Evolutionary conservation across 2,329 filamentous ascomycete species (phyloP), one percentile per base, ranked within the genome.

Genomic region (Ascomycota sp.): DNA sequence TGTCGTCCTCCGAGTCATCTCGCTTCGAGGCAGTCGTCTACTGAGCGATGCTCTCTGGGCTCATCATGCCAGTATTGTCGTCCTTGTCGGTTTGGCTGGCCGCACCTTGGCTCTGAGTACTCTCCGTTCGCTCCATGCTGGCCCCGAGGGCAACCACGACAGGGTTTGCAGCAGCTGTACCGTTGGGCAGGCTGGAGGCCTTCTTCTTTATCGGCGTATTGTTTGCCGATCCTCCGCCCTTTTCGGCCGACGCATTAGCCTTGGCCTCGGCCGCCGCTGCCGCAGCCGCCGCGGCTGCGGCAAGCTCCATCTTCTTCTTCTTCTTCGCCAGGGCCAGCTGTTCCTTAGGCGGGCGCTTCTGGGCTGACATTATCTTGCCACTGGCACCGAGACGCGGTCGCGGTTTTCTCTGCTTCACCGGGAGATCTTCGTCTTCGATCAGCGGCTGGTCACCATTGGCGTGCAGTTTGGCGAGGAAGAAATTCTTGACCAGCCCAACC

Each of bases 361-460:
- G 72, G 26, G 81, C 80, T 34, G 74, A 78, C 9, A 77, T 76
- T 43, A 92, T 92, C 62, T 91, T 92, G 47, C 81, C 81, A 13
- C 76, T 84, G 13, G 71, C 68, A 27, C 67, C 66, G 21, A 71
- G 63, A 26, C 68, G 61, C n/a, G 71, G 68, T n/a, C 68, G 62
- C 21, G 58, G 81, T 57, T 59, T 76, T 59, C 82, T 68, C 56
- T 98, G 89, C 56, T 98, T 98, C 36, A 76, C 70, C 11, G 91
- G 89, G 21, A 98, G 61, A 44, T 98, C 86, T 48, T 95, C 81
- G 55, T 98, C 89, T 58, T 98, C 89, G 34, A 92, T 62, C 42
- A 98, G 65, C 30, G 82, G 73, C 50, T 83, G 70, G 46, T 86
- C 55, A 50, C 70, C 69, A 51, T 84, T 89, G 36, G 80, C 76